These are phyloP conservation scores for Bolboschoenus planiculmis DNA, from an alignment of 176 grass and related monocot genomes.

Conservation along the genomic window DNA sequence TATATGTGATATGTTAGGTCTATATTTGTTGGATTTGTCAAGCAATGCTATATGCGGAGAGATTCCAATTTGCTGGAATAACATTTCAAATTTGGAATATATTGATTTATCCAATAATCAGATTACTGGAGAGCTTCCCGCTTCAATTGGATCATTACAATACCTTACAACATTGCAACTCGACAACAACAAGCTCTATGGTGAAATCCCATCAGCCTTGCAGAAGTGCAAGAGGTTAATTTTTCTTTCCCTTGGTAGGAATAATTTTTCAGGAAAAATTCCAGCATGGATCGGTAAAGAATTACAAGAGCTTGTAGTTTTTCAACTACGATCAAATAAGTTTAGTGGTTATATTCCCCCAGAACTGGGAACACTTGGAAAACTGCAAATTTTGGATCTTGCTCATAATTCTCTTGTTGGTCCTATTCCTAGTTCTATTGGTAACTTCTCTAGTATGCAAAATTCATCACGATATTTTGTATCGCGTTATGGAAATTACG, in stretches of 20 bases:
- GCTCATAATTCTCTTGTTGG: constrained; percentile 29
- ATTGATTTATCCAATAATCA: constrained; percentile 20
- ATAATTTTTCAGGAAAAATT: constrained; percentile 28
- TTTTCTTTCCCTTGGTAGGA: constrained; percentile 33
- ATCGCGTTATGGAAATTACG: background rate
- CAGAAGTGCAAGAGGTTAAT: background rate
- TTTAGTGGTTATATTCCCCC: constrained; percentile 25
- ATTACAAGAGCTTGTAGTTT: background rate
- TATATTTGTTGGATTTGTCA: background rate
- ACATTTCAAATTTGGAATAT: fast-evolving
- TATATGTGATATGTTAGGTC: too few relatives aligned
- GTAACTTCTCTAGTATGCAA: constrained; percentile 21
- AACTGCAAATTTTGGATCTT: constrained; percentile 30
- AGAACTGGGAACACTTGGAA: background rate
- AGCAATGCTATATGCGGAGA: background rate
- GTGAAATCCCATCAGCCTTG: constrained; percentile 31
- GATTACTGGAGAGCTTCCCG: constrained; percentile 13
- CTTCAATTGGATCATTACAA: background rate
- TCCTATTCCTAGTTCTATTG: constrained; percentile 5
- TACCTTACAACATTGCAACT: background rate
- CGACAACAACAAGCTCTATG: constrained; percentile 25
- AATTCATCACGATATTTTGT: background rate
- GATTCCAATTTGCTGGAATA: background rate
- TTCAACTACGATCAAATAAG: constrained; percentile 28
- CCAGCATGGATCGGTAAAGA: constrained; percentile 36